These are phyloP conservation scores for Sphagnum magellanicum DNA, from an alignment of 228 moss, liverwort and hornwort species.

Conservation along the genomic window DNA sequence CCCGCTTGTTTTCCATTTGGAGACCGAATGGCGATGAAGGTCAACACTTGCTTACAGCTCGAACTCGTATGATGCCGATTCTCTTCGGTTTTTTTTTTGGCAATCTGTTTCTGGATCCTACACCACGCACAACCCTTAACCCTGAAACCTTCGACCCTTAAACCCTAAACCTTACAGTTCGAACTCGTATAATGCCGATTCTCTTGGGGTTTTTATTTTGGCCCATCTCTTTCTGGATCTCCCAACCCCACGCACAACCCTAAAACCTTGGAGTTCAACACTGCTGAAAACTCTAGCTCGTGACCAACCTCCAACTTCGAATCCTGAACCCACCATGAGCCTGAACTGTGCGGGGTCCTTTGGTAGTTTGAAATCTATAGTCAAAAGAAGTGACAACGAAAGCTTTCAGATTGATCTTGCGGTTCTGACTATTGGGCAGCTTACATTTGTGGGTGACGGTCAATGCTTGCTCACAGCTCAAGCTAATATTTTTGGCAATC, in stretches of 20 bases:
- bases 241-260: too few relatives aligned
- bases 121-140: too few relatives aligned
- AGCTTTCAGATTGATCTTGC: background rate
- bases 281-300: too few relatives aligned
- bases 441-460: background rate
- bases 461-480: too few relatives aligned
- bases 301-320: background rate
- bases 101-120: background rate
- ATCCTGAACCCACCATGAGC: background rate
- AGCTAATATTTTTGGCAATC: too few relatives aligned
- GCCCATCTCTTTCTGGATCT: too few relatives aligned
- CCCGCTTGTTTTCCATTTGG: constrained; percentile 45
- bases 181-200: too few relatives aligned
- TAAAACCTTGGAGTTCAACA: too few relatives aligned
- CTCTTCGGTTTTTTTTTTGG: background rate
- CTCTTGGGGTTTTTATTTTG: too few relatives aligned
- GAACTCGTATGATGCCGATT: background rate
- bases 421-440: background rate
- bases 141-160: background rate
- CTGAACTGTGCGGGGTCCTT: background rate
- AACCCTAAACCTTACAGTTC: background rate
- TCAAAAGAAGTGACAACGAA: background rate
- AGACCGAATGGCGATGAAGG: constrained; percentile 37
- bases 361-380: background rate
- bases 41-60: constrained; percentile 17